Base-by-base conservation (phyloP, 768 basidiomycete genomes). In the Amanita inopinata region DNA sequence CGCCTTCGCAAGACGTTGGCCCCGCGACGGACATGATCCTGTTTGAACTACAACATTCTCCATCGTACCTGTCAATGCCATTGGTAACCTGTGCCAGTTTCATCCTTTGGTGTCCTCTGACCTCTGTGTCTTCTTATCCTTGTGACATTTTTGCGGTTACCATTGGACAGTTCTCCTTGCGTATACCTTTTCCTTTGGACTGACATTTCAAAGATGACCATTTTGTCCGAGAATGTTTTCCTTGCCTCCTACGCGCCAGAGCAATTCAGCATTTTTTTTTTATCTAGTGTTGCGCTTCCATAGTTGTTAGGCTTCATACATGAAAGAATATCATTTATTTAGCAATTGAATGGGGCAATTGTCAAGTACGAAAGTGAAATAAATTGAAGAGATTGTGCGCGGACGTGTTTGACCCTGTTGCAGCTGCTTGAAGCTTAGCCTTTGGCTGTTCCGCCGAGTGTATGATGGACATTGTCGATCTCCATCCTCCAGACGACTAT, bases 401-500 rank as follows among this genome's bases (percentile, higher is more conserved):
- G n/a, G n/a, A n/a, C n/a, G n/a, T n/a, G n/a, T n/a, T n/a, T n/a
- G n/a, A n/a, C n/a, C n/a, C n/a, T n/a, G n/a, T n/a, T n/a, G n/a
- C n/a, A n/a, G n/a, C n/a, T n/a, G n/a, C n/a, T n/a, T n/a, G n/a
- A n/a, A n/a, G n/a, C n/a, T n/a, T n/a, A n/a, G n/a, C n/a, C n/a
- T n/a, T n/a, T n/a, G n/a, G n/a, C n/a, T n/a, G n/a, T n/a, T n/a
- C n/a, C n/a, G n/a, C n/a, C n/a, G n/a, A n/a, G n/a, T n/a, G n/a
- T n/a, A n/a, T n/a, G n/a, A 69, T 70, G 69, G 67, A 70, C 53
- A 56, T 69, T 49, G 66, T 65, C 52, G 83, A 88, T 55, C 67
- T 88, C 32, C 85, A 87, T 54, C 85, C 86, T 19, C 66, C 74
- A 50, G 85, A 89, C 56, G 86, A 89, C 62, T 82, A 84, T 60